Evolutionary conservation across 495 filamentous ascomycete species (phyloP).

Genomic region (Daldinia grandis): DNA sequence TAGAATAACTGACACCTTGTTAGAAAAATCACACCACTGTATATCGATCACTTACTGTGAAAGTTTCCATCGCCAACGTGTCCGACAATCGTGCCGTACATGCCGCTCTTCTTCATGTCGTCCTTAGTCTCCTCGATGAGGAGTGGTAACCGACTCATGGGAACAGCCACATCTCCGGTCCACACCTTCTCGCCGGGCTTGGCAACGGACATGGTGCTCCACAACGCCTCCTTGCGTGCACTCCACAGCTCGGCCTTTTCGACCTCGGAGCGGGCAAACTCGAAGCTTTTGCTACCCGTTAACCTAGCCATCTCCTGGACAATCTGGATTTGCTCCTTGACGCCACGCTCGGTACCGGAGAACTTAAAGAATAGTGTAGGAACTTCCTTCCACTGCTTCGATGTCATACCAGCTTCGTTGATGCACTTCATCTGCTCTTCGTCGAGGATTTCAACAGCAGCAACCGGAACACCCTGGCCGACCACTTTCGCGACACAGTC

Average conservation of each 20-base stretch:
- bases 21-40: conserved; percentile 6
- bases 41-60: conserved; percentile 61
- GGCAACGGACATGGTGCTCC: conserved; percentile 69
- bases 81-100: conserved; percentile 78
- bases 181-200: conserved; percentile 73
- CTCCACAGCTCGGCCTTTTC: conserved; percentile 86
- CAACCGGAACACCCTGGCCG: conserved; percentile 79
- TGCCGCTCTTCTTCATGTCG: conserved; percentile 70
- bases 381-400: conserved; percentile 74
- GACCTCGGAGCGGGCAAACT: conserved; percentile 74
- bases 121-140: conserved; percentile 83
- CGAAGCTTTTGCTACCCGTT: conserved; percentile 72
- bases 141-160: conserved; percentile 73
- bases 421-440: conserved; percentile 95
- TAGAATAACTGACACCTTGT: conserved; percentile 64
- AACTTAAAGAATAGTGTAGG: conserved; percentile 98
- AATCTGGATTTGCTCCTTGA: conserved; percentile 83
- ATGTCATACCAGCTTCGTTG: conserved; percentile 79
- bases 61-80: conserved; percentile 90
- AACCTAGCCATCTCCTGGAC: conserved; percentile 72
- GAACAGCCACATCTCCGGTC: conserved; percentile 87
- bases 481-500: conserved; percentile 83
- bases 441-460: conserved; percentile 91
- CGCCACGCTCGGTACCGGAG: conserved; percentile 73
- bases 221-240: conserved; percentile 86